Evolutionary conservation across 768 basidiomycete genomes (phyloP), one percentile per base, ranked within the genome.

Genomic region (Russula foetens): DNA sequence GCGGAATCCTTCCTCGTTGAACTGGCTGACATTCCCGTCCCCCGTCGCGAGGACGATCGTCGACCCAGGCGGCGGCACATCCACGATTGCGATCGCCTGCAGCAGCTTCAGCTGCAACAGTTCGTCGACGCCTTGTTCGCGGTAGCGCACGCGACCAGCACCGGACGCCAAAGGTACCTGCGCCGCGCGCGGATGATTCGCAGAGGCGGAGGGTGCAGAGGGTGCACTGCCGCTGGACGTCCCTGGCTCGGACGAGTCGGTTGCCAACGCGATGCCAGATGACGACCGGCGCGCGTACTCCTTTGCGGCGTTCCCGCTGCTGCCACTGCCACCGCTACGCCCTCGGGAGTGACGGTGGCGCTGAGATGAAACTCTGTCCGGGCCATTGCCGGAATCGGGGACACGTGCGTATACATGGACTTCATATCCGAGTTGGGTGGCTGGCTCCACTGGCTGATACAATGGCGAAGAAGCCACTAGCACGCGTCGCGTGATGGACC

Each of bases 41-140:
- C 95, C 95, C 0, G 95, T 97, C 0, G 92, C 95, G 45, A 98
- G 81, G 47, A 97, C 87, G 66, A 97, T 89, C 21, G 90, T 92
- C 14, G 85, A 81, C 2, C 83, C 81, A 12, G 75, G 68, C 0
- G 84, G 84, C 2, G 82, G 84, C 1, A 79, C 75, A 63, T 91
- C 88, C 7, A 81, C 79, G 46, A 81, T 83, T 11, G 87, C 84
- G 53, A 98, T 76, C 12, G 87, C 86, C 70, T 95, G 92, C 65
- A 94, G 86, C 31, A 98, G 77, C 71, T 98, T 97, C 59, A 98
- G 78, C 72, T 97, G 94, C 52, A 98, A 74, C 26, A 97, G 79
- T 74, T 98, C 95, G 70, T 98, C 95, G 2, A 98, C 95, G 12
- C 92, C 93, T 73, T 98, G 94, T 69, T 95, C 92, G 58, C 90